phyloP scores from a whole-genome alignment of 2,329 filamentous ascomycete genomes.

The Ascochyta rabiei region DNA sequence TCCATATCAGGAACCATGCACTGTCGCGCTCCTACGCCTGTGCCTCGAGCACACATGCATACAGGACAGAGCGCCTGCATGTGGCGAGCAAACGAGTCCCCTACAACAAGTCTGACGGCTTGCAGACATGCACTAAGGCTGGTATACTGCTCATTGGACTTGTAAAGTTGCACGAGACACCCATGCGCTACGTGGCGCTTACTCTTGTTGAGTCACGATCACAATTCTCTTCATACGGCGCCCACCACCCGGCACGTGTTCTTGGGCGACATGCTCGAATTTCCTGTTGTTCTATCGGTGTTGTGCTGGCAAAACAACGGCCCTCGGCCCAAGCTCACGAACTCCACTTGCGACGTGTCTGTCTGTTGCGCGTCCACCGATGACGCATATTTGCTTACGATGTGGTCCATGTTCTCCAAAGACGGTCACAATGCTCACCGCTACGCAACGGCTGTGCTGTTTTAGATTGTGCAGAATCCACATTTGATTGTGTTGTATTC shows the following conservation, averaged over 20 bases:
- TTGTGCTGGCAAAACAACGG: conserved; percentile 12
- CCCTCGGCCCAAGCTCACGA: conserved; percentile 6
- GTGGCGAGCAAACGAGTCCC: neutral
- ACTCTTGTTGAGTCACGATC: neutral
- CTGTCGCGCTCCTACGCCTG: neutral
- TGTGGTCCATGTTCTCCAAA: conserved; percentile 7
- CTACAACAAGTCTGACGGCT: neutral
- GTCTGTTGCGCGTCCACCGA: conserved; percentile 12
- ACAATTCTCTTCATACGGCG: neutral
- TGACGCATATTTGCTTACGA: conserved; percentile 11
- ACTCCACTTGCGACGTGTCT: conserved; percentile 18
- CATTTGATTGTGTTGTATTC: neutral
- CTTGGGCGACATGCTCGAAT: neutral
- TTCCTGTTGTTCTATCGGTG: neutral
- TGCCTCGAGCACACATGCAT: conserved; percentile 1
- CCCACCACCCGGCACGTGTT: neutral
- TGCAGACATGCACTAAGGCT: conserved; percentile 1
- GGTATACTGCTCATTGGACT: neutral
- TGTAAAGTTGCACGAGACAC: conserved; percentile 3
- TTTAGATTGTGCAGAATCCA: neutral
- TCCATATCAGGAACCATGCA: neutral
- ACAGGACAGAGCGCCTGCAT: neutral
- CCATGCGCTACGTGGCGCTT: conserved; percentile 12
- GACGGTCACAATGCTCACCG: conserved; percentile 7
- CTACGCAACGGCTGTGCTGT: conserved; percentile 3